A percentile compares a stretch with the other conserved stretches of the same genome.
These are phyloP conservation scores for Clitopilus hobsonii DNA, from an alignment of 768 basidiomycete species.

Conservation along the genomic window DNA sequence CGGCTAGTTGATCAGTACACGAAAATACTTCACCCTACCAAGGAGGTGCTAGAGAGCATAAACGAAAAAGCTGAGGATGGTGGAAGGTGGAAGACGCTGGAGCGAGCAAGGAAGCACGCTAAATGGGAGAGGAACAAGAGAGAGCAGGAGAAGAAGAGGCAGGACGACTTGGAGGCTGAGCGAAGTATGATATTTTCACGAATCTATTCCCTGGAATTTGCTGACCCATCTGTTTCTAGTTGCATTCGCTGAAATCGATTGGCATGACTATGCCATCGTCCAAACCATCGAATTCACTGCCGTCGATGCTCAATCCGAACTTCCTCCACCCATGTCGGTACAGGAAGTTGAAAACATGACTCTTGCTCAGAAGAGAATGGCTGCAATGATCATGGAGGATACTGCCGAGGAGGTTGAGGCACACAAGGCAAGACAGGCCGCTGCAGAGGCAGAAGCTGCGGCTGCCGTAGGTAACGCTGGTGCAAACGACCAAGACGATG, in stretches of 20 bases:
- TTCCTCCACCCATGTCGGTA: slow-evolving; percentile 95
- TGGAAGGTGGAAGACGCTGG: slow-evolving; percentile 74
- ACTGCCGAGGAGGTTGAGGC: slow-evolving; percentile 85
- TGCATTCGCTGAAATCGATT: slow-evolving; percentile 97
- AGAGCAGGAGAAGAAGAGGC: slow-evolving; percentile 79
- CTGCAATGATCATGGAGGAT: slow-evolving; percentile 96
- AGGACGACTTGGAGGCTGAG: slow-evolving; percentile 92
- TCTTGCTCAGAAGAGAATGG: slow-evolving; percentile 95
- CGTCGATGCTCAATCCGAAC: slow-evolving; percentile 83
- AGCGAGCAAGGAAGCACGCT: slow-evolving; percentile 70
- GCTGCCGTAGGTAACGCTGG: slow-evolving; percentile 71
- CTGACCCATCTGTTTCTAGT: slow-evolving; percentile 33
- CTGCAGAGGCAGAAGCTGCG: slow-evolving; percentile 80
- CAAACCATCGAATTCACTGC: slow-evolving; percentile 97
- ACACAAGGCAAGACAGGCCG: slow-evolving; percentile 74
- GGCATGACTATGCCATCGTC: slow-evolving; percentile 98
- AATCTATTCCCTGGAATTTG: slow-evolving; percentile 2
- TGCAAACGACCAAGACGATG: slow-evolving; percentile 44
- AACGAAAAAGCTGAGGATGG: slow-evolving; percentile 59
- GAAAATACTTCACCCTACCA: slow-evolving; percentile 81
- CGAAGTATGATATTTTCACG: slow-evolving; percentile 49
- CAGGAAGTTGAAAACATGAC: slow-evolving; percentile 96
- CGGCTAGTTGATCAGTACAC: slow-evolving; percentile 95
- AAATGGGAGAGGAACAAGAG: slow-evolving; percentile 85
- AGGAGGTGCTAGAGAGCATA: slow-evolving; percentile 67